Evolutionary conservation across 352 stramenopile genomes (phyloP), one percentile per base, ranked within the genome.

Genomic region (Phytophthora cryptogea): DNA sequence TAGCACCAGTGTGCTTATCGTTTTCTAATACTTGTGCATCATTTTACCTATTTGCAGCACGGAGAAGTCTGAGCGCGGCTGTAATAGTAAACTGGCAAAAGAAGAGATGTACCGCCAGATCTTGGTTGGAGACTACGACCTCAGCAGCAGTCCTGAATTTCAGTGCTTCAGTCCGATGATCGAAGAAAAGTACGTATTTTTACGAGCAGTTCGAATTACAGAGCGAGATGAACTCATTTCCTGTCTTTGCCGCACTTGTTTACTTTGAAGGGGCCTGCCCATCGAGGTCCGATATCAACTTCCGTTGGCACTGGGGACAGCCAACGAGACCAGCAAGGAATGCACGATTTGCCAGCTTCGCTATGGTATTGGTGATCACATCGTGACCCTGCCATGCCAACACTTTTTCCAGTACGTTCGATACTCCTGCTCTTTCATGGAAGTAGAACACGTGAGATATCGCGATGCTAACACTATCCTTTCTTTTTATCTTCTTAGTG

Each of bases 331-430:
- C 26, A 82, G 84, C 56, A 94, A 90, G 44, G 81, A 94, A 41
- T 94, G 86, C 69, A 83, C 86, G 31, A 95, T 95, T 68, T 95
- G 86, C 48, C 85, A 95, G 62, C 70, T 89, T 54, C 66, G 70
- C 17, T 95, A 95, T 63, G 83, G 80, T 17, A 93, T 95, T 47
- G 83, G 86, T 3, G 85, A 92, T 55, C 82, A 93, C 46, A 92
- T 95, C 41, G 80, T 90, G 27, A 92, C 83, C 35, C 62, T 95
- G 17, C 82, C 83, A 3, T 95, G 86, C 30, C 77, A 95, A 44
- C 86, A 95, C 43, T 95, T 92, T 49, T 95, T 95, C 71, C 86
- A 95, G 83, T 94, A 78, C 51, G 81, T 82, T 45, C 20, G 33
- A 32, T 40, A 45, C 5, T 23, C 2, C 2, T 23, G 20, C 10